Evolutionary conservation across 2,329 filamentous ascomycete genomes (phyloP).

Genomic region (Fusarium humuli): DNA sequence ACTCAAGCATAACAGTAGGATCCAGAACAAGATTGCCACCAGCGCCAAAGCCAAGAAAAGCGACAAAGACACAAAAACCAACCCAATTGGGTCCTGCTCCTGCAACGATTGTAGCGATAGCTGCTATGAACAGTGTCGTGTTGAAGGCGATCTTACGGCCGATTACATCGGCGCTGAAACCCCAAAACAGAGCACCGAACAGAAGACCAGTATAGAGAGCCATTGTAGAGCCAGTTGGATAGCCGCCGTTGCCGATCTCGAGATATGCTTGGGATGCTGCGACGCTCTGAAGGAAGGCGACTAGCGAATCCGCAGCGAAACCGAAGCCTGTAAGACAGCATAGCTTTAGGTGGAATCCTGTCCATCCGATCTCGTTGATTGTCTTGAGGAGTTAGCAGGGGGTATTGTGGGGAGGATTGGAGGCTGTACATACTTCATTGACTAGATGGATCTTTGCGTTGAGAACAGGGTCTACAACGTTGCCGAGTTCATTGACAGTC

Average conservation of each 20-base stretch:
- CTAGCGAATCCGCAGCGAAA: constrained; percentile 29
- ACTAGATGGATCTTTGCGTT: constrained; percentile 3
- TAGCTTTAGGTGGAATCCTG: constrained; percentile 68
- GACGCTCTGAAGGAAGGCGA: constrained; percentile 14
- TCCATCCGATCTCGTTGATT: constrained; percentile 71
- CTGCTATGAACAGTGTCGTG: constrained; percentile 13
- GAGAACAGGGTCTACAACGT: neutral
- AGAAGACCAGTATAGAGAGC: constrained; percentile 18
- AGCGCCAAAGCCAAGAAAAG: constrained; percentile 2
- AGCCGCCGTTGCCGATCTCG: constrained; percentile 12
- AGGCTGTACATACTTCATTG: neutral
- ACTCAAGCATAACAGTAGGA: constrained; percentile 25
- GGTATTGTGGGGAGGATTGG: accelerated
- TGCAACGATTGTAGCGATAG: constrained; percentile 2
- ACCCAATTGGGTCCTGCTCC: constrained; percentile 5
- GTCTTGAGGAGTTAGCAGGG: constrained; percentile 42
- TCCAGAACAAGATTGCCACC: constrained; percentile 27
- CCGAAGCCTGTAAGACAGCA: constrained; percentile 72
- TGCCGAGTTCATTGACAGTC: neutral
- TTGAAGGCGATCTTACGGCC: constrained; percentile 27
- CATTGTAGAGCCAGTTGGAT: constrained; percentile 8
- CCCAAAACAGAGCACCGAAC: constrained; percentile 24
- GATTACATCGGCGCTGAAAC: constrained; percentile 24
- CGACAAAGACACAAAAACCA: constrained; percentile 8
- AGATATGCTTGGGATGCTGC: constrained; percentile 12